phyloP scores from a whole-genome alignment of 192 early-diverging fungal genomes.

The Funneliformis geosporum region DNA sequence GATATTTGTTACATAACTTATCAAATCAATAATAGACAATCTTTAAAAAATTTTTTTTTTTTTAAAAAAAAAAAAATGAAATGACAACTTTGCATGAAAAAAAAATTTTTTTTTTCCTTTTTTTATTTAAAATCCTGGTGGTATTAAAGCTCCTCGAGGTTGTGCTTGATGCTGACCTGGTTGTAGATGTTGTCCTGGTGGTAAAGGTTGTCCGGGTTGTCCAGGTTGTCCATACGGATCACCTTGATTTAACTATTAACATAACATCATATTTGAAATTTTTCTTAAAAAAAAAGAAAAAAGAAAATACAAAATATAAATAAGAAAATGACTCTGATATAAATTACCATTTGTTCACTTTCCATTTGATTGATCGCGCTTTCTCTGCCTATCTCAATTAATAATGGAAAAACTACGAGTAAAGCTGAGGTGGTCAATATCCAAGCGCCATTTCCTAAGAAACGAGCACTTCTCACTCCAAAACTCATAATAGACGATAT shows the following conservation, averaged over 20 bases:
- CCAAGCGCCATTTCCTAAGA: constrained; percentile 86
- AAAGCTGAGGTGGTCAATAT: constrained; percentile 84
- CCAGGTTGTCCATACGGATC: constrained; percentile 17
- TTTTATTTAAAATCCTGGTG: neutral
- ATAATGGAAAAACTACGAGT: constrained; percentile 82
- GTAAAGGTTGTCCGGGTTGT: neutral
- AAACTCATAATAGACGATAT: constrained; percentile 59
- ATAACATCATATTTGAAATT: neutral
- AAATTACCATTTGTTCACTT: constrained; percentile 40
- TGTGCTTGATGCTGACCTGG: neutral
- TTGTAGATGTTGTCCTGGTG: constrained; percentile 1
- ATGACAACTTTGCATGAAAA: too few relatives aligned
- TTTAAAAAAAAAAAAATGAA: too few relatives aligned
- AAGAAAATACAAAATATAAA: neutral
- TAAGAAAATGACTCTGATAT: too few relatives aligned
- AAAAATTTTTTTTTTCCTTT: too few relatives aligned
- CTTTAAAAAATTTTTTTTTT: too few relatives aligned
- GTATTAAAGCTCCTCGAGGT: neutral
- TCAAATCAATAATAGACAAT: too few relatives aligned
- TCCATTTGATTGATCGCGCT: constrained; percentile 82
- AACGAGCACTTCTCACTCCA: constrained; percentile 57
- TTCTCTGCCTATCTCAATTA: constrained; percentile 86
- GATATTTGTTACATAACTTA: too few relatives aligned
- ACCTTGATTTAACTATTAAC: neutral
- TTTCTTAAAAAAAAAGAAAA: neutral